These are phyloP conservation scores for Salix caprea DNA, from an alignment of 345 rosid genomes.

Conservation along the genomic window DNA sequence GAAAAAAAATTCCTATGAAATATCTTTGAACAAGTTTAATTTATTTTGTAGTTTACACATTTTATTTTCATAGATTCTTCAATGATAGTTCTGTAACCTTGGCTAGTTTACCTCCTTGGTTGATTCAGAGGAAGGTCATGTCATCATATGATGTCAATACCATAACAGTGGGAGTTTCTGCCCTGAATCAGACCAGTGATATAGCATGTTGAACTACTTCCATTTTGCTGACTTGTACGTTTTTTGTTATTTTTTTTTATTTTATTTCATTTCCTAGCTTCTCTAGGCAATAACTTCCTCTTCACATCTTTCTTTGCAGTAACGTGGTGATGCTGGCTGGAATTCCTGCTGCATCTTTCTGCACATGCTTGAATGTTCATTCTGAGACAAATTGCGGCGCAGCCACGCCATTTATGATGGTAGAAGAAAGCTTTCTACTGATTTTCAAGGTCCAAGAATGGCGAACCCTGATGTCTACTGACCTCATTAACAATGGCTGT, in stretches of 20 bases:
- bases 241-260: neutral
- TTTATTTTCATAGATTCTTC: neutral
- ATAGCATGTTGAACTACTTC: slow-evolving; percentile 32
- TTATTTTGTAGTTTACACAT: neutral
- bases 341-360: slow-evolving; percentile 7
- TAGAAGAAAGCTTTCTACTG: slow-evolving; percentile 9
- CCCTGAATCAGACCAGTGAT: slow-evolving; percentile 38
- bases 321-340: slow-evolving; percentile 6
- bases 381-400: slow-evolving; percentile 10
- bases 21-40: neutral
- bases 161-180: slow-evolving; percentile 33
- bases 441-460: neutral
- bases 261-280: neutral
- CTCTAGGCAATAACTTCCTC: neutral
- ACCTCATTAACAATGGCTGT: slow-evolving; percentile 3
- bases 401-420: slow-evolving; percentile 2
- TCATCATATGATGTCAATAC: slow-evolving; percentile 41
- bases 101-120: slow-evolving; percentile 31
- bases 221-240: slow-evolving; percentile 17
- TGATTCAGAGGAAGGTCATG: slow-evolving; percentile 45
- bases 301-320: neutral
- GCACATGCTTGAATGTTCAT: slow-evolving; percentile 5
- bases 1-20: neutral
- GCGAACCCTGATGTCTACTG: neutral
- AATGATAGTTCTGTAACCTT: slow-evolving; percentile 12